phyloP scores from a whole-genome alignment of 768 basidiomycete genomes.

The Termitomyces sp. region DNA sequence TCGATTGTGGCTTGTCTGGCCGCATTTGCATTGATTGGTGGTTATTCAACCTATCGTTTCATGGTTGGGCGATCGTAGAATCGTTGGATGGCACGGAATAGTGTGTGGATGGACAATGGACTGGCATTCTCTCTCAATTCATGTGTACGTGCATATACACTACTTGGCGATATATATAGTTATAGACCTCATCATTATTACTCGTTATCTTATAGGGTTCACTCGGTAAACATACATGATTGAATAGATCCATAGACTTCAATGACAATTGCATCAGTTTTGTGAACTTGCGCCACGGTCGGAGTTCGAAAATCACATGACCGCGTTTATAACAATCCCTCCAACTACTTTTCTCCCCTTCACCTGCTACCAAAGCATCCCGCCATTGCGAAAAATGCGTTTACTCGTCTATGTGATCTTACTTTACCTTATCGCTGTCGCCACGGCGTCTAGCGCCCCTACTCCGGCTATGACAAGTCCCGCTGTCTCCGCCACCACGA shows the following conservation, averaged over 20 bases:
- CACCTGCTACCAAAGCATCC: background rate
- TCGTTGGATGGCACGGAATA: background rate
- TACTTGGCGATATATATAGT: background rate
- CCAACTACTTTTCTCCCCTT: background rate
- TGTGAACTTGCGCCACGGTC: background rate
- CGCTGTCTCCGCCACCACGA: background rate
- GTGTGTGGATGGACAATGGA: background rate
- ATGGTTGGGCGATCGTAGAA: slow-evolving; percentile 45
- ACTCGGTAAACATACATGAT: background rate
- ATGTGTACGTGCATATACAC: background rate
- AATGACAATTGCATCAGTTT: background rate
- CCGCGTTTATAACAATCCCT: background rate
- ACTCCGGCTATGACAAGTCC: background rate
- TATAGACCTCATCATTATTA: background rate
- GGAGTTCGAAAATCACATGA: slow-evolving; percentile 5
- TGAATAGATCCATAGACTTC: background rate
- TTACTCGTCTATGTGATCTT: background rate
- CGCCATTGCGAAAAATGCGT: background rate
- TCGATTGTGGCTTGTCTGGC: slow-evolving; percentile 80
- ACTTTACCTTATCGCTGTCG: background rate
- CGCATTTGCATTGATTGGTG: slow-evolving; percentile 79
- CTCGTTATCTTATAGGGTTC: background rate
- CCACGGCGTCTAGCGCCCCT: background rate
- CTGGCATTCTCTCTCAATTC: background rate
- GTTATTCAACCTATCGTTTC: slow-evolving; percentile 74